Percentiles rank a stretch among this genome's conserved stretches.
These are phyloP conservation scores for Clitopilus passeckerianus DNA, from an alignment of 768 basidiomycete species.

Conservation along the genomic window DNA sequence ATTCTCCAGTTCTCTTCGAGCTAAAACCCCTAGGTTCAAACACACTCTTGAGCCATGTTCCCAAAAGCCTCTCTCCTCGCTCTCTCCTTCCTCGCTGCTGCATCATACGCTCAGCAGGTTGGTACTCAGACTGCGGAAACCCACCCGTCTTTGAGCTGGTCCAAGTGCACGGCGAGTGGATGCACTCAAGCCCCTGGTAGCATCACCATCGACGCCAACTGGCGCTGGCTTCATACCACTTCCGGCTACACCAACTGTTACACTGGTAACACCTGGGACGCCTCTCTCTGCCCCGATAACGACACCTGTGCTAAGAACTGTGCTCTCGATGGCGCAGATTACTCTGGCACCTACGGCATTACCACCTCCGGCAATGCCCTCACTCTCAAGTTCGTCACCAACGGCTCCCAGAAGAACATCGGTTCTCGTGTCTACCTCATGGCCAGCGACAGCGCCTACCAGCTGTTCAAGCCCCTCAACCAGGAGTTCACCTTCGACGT, in stretches of 20 bases:
- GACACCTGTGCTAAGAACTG: slow-evolving; percentile 41
- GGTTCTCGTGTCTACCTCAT: slow-evolving; percentile 44
- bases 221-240: slow-evolving; percentile 41
- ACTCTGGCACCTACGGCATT: slow-evolving; percentile 47
- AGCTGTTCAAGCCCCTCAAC: slow-evolving; percentile 47
- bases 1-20: background rate
- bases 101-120: slow-evolving; percentile 34
- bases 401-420: slow-evolving; percentile 26
- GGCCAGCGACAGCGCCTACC: slow-evolving; percentile 36
- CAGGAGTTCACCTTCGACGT: slow-evolving; percentile 59
- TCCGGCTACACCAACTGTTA: slow-evolving; percentile 37
- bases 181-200: slow-evolving; percentile 23
- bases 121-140: slow-evolving; percentile 39
- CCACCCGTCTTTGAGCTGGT: slow-evolving; percentile 36
- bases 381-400: slow-evolving; percentile 40
- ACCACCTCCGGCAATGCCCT: slow-evolving; percentile 38
- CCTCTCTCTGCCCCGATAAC: slow-evolving; percentile 43
- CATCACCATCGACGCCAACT: slow-evolving; percentile 45
- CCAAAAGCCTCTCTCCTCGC: slow-evolving; percentile 17
- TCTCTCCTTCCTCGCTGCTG: slow-evolving; percentile 25
- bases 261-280: slow-evolving; percentile 50
- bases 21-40: slow-evolving; percentile 1
- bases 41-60: slow-evolving; percentile 12
- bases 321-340: slow-evolving; percentile 41
- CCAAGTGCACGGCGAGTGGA: slow-evolving; percentile 32